A percentile compares a stretch with the other conserved stretches of the same genome.
Conservation (phyloP, 148 eudicot species). For the Bassia scoparia region DNA sequence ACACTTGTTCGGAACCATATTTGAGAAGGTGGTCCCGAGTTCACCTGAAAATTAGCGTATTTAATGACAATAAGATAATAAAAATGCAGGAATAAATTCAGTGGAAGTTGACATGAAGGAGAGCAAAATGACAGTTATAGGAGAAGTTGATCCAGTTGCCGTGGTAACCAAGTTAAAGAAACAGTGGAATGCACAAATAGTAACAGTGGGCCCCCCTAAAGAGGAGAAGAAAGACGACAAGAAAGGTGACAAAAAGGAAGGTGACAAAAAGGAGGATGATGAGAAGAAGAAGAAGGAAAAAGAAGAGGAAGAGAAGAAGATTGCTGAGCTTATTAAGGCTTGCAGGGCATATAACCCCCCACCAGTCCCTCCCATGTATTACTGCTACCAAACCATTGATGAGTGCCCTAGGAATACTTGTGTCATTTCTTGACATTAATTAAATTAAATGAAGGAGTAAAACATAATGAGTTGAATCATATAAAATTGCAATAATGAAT, state of each 20-base stretch:
- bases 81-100: constrained; percentile 54
- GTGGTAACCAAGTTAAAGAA: constrained; percentile 50
- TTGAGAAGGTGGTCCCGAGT: neutral
- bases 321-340: constrained; percentile 31
- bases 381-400: constrained; percentile 31
- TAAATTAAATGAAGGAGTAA: too few relatives aligned
- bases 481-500: too few relatives aligned
- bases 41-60: too few relatives aligned
- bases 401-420: constrained; percentile 59
- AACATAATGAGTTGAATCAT: too few relatives aligned
- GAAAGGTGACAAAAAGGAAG: constrained; percentile 4
- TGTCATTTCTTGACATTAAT: constrained; percentile 47
- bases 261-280: neutral
- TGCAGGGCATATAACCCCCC: constrained; percentile 18
- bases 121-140: constrained; percentile 54
- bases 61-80: neutral
- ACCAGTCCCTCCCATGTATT: constrained; percentile 17
- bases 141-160: constrained; percentile 50
- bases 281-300: neutral
- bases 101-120: constrained; percentile 57
- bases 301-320: constrained; percentile 12
- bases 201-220: constrained; percentile 62
- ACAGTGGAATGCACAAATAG: constrained; percentile 38
- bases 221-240: constrained; percentile 35
- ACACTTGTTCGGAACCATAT: neutral